Evolutionary conservation across 805 yeast genomes (phyloP).

Genomic region (Sugiyamaella smithiae): DNA sequence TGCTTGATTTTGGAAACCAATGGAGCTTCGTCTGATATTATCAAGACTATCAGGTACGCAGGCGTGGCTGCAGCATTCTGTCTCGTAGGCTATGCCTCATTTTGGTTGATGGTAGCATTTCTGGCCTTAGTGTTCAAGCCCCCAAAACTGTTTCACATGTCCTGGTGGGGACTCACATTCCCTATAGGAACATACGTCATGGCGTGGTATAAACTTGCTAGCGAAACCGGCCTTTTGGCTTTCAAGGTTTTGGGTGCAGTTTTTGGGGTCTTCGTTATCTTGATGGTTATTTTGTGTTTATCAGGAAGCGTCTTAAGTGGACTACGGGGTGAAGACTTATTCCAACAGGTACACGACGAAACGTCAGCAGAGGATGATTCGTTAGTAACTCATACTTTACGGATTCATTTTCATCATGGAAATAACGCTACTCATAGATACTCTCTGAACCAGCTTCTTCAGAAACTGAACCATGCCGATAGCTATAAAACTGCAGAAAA

Average conservation of each 20-base stretch:
- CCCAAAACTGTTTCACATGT: constrained; percentile 42
- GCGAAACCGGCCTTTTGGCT: constrained; percentile 44
- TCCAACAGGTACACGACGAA: background rate
- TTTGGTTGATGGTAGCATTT: constrained; percentile 49
- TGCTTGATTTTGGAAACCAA: constrained; percentile 24
- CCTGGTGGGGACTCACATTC: constrained; percentile 89
- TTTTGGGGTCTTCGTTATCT: constrained; percentile 52
- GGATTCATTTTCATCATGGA: background rate
- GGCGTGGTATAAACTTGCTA: constrained; percentile 54
- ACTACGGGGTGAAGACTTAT: background rate
- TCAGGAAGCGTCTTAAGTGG: background rate
- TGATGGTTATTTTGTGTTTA: constrained; percentile 39
- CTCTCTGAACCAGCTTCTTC: background rate
- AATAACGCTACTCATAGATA: background rate
- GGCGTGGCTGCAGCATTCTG: constrained; percentile 44
- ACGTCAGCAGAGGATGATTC: background rate
- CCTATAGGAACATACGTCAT: constrained; percentile 81
- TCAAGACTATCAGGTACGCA: constrained; percentile 33
- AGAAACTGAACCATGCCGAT: background rate
- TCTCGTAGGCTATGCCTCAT: constrained; percentile 55
- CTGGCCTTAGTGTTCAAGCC: constrained; percentile 36
- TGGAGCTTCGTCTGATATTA: constrained; percentile 25
- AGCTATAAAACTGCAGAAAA: too few relatives aligned
- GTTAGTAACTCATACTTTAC: background rate
- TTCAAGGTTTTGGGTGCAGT: constrained; percentile 63